Base-by-base conservation (phyloP, 768 basidiomycete species). In the Suillus paluster region DNA sequence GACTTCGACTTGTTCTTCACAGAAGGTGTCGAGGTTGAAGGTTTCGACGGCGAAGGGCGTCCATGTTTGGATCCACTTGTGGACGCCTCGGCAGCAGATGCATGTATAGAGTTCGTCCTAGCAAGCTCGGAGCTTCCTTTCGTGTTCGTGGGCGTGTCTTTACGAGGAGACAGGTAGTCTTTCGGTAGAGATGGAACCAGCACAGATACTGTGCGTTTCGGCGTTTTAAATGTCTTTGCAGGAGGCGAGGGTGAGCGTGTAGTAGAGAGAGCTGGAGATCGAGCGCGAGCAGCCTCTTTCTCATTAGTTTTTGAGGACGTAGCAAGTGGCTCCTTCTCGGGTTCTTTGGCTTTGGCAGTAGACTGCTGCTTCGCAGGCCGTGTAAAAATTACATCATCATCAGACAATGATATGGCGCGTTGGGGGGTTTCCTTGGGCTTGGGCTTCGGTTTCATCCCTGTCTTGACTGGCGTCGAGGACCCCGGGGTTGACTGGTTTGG, bases 131-230 rank as follows among this genome's bases (percentile, higher is more conserved):
- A 42, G 4, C 34, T 56, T n/a, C n/a, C 46, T 36, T 66, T 34
- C n/a, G 39, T 61, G 30, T 30, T 19, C 23, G 61, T 11, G 10
- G 61, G 14, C 7, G 59, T 62, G 17, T 50, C 41, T 46, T 60
- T 63, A 19, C 41, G 30, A 3, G 58, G 68, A 9, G 73, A 65
- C 42, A 75, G 67, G 34, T 74, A 74, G 2, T 74, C 68, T 41
- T 62, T 60, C 7, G 71, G 63, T 0, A 74, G 48, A 10, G 72
- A 41, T 14, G 75, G 75, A 11, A 77, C 57, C 2, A 75, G 21
- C 11, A 77, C 75, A 12, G 71, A 75, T 4, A 72, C 46, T 17
- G 60, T 64, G 23, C 68, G 71, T 44, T 75, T 74, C 0, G 54
- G 62, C 5, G 53, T 60, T 21, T 44, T 63, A 4, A 52, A 10